A percentile compares a stretch with the other conserved stretches of the same genome.
Evolutionary conservation across 768 basidiomycete genomes (phyloP).

Genomic region (Boletellus emodensis): DNA sequence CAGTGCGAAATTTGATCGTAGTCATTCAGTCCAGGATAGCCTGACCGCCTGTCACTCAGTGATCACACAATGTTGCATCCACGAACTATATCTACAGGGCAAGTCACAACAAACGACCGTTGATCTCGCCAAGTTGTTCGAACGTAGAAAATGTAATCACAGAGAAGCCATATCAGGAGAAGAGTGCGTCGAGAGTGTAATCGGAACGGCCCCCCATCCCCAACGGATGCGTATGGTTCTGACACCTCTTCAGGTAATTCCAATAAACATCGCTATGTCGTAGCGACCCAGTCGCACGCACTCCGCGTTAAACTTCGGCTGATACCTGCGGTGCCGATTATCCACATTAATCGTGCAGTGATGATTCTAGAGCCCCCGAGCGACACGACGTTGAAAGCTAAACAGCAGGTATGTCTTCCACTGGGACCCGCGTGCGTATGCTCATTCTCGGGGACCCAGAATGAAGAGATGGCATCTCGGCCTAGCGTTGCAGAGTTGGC

Average conservation of each 20-base stretch:
- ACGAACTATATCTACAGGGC: constrained; percentile 87
- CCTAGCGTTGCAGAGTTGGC: constrained; percentile 48
- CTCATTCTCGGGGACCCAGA: constrained; percentile 36
- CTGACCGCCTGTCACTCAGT: constrained; percentile 60
- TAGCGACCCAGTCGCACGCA: constrained; percentile 77
- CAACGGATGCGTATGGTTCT: constrained; percentile 1
- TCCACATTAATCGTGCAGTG: constrained; percentile 90
- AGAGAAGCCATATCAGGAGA: constrained; percentile 78
- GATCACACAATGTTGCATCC: constrained; percentile 98
- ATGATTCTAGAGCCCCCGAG: constrained; percentile 92
- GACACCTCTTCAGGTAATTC: constrained; percentile 49
- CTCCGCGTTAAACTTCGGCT: constrained; percentile 66
- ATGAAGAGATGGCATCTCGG: constrained; percentile 58
- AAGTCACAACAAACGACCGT: constrained; percentile 67
- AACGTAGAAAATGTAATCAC: constrained; percentile 94
- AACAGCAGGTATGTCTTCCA: constrained; percentile 47
- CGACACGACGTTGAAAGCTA: constrained; percentile 66
- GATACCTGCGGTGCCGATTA: constrained; percentile 82
- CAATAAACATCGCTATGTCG: constrained; percentile 91
- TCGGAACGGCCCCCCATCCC: constrained; percentile 48
- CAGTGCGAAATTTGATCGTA: constrained; percentile 53
- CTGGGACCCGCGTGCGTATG: background rate
- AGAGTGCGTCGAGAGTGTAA: constrained; percentile 76
- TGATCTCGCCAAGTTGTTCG: constrained; percentile 90
- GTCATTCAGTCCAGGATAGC: constrained; percentile 7